Percentiles rank a stretch among this genome's conserved stretches.
Evolutionary conservation across 768 basidiomycete species (phyloP).

Genomic region (Mrakia gelida): DNA sequence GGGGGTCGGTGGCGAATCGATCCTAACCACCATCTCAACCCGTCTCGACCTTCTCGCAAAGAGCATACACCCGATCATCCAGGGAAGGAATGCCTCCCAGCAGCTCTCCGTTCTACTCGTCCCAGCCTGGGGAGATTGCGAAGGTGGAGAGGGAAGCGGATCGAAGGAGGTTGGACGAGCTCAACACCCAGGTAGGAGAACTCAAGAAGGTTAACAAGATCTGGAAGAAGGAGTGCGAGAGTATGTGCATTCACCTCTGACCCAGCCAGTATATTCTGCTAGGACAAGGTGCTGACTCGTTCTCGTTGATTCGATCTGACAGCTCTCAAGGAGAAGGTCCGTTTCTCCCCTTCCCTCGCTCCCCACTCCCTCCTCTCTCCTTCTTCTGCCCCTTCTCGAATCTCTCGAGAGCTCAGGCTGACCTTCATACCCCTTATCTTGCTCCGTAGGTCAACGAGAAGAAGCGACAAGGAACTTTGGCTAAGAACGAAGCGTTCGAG

Average conservation of each 20-base stretch:
- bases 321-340: constrained; percentile 9
- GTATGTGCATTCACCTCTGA: not conserved
- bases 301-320: not conserved
- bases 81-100: not conserved
- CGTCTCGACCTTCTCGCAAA: not conserved
- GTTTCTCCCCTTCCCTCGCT: not conserved
- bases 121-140: not conserved
- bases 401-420: not conserved
- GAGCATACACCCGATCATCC: not conserved
- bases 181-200: not conserved
- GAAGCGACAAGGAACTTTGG: not conserved
- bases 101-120: not conserved
- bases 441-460: not conserved
- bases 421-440: not conserved
- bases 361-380: not conserved
- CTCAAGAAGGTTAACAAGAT: constrained; percentile 9
- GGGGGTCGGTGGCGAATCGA: no score
- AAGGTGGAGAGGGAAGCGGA: not conserved
- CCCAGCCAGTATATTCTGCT: no score
- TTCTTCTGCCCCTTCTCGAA: no score
- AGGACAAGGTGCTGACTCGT: not conserved
- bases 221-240: constrained; percentile 10
- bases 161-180: not conserved
- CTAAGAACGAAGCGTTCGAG: constrained; percentile 14
- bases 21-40: not conserved